Evolutionary conservation across 2,329 filamentous ascomycete genomes (phyloP).

Genomic region (Grosmannia serpens): DNA sequence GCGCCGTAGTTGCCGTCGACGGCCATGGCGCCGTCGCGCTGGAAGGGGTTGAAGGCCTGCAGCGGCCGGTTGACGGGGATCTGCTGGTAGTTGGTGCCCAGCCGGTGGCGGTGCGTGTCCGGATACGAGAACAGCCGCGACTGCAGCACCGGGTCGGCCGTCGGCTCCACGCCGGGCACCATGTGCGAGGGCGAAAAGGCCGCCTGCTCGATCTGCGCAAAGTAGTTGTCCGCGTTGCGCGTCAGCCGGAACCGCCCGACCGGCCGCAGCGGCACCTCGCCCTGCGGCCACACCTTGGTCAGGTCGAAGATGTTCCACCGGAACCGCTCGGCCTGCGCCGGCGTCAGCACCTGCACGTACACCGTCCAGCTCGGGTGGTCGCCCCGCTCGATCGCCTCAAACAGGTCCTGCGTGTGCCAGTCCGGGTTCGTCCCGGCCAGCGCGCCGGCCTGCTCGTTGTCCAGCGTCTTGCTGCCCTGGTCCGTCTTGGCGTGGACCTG

Average conservation of each 20-base stretch:
- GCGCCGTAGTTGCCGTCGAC: slow-evolving; percentile 53
- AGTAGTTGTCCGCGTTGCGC: slow-evolving; percentile 55
- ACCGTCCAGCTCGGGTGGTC: slow-evolving; percentile 53
- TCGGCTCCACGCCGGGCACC: slow-evolving; percentile 51
- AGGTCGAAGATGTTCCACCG: slow-evolving; percentile 56
- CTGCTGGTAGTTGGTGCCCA: slow-evolving; percentile 54
- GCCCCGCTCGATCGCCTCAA: slow-evolving; percentile 48
- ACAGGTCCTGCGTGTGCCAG: slow-evolving; percentile 51
- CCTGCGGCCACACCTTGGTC: slow-evolving; percentile 59
- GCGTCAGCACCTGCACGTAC: slow-evolving; percentile 51
- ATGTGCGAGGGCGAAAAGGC: slow-evolving; percentile 54
- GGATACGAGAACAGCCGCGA: slow-evolving; percentile 49
- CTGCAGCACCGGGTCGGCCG: slow-evolving; percentile 51
- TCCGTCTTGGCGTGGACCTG: slow-evolving; percentile 54
- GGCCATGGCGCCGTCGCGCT: slow-evolving; percentile 62
- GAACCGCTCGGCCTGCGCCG: slow-evolving; percentile 49
- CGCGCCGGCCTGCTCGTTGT: slow-evolving; percentile 41
- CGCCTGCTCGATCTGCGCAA: slow-evolving; percentile 57
- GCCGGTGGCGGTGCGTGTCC: slow-evolving; percentile 51
- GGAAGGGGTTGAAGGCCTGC: slow-evolving; percentile 53
- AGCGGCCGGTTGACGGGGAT: slow-evolving; percentile 49
- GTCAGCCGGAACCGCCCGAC: slow-evolving; percentile 55
- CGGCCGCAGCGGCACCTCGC: slow-evolving; percentile 46
- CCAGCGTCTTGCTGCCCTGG: slow-evolving; percentile 50
- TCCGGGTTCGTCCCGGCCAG: slow-evolving; percentile 49